These are phyloP conservation scores for Plasmodium gallinaceum DNA, from an alignment of 169 alveolate genomes.

Conservation along the genomic window DNA sequence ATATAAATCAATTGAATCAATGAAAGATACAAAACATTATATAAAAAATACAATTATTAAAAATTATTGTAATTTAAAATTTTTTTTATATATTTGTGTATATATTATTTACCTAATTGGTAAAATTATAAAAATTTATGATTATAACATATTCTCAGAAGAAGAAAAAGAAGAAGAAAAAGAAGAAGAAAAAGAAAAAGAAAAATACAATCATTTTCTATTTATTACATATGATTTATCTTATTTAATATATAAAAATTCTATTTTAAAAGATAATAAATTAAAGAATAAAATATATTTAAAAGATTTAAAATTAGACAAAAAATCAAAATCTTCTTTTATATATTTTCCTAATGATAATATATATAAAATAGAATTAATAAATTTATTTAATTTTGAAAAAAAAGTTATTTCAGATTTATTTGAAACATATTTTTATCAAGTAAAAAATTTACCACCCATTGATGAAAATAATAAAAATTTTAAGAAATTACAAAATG, in stretches of 20 bases:
- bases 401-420: conserved; percentile 15
- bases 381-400: conserved; percentile 46
- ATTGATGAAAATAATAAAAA: neutral
- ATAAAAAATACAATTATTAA: conserved; percentile 2
- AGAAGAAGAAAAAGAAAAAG: conserved; percentile 3
- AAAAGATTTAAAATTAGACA: conserved; percentile 16
- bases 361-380: conserved; percentile 19
- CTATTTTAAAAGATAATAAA: neutral
- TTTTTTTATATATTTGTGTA: conserved; percentile 46
- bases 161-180: neutral
- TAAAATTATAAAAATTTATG: neutral
- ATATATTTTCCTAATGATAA: conserved; percentile 25
- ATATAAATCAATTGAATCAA: neutral
- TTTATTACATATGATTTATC: conserved; percentile 51
- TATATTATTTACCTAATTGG: conserved; percentile 31
- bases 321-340: conserved; percentile 39
- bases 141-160: neutral
- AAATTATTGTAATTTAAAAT: conserved; percentile 41
- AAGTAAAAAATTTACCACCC: neutral
- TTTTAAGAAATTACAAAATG: conserved; percentile 16
- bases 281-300: neutral
- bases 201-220: conserved; percentile 6
- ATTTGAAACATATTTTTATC: conserved; percentile 1
- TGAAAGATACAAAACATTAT: conserved; percentile 3
- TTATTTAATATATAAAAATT: conserved; percentile 37